Conservation (phyloP, 768 basidiomycete genomes). For the Tylopilus sp. region DNA sequence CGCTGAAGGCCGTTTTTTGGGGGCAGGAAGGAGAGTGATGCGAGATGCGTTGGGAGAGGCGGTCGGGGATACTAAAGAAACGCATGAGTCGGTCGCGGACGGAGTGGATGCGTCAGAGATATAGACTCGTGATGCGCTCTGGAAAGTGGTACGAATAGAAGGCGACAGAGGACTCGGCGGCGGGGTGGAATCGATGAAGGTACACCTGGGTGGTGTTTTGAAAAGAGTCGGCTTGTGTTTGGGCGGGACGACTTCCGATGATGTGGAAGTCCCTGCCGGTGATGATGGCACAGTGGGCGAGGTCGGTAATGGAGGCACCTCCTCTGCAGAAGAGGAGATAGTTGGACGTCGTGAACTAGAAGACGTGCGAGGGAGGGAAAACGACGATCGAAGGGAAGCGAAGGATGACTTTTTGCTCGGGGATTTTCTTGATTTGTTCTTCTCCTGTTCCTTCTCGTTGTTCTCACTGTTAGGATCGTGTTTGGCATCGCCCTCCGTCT, state of each 20-base stretch:
- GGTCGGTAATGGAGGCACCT: constrained; percentile 25
- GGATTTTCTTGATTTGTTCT: constrained; percentile 13
- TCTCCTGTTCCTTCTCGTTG: constrained; percentile 16
- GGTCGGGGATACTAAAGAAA: constrained; percentile 8
- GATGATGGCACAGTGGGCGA: constrained; percentile 22
- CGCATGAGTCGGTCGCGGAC: constrained; percentile 19
- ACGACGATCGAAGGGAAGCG: constrained; percentile 30
- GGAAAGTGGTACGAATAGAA: constrained; percentile 22
- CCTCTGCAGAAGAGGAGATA: constrained; percentile 10
- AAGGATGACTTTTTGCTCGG: constrained; percentile 29
- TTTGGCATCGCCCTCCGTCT: constrained; percentile 4
- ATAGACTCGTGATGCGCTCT: constrained; percentile 20
- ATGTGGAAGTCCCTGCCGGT: background rate
- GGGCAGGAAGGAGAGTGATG: constrained; percentile 21
- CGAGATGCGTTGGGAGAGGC: constrained; percentile 13
- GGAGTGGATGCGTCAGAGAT: constrained; percentile 2
- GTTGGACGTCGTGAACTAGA: constrained; percentile 28
- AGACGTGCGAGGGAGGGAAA: constrained; percentile 29
- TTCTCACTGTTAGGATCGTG: constrained; percentile 22
- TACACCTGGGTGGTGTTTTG: constrained; percentile 22
- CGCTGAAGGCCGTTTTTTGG: constrained; percentile 24
- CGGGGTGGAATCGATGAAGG: constrained; percentile 3
- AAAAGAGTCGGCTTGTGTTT: constrained; percentile 13
- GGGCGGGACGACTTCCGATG: background rate
- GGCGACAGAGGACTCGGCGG: constrained; percentile 31